These are phyloP conservation scores for Pneumocystis oryctolagi DNA, from an alignment of 1,139 yeast genomes.

Conservation along the genomic window DNA sequence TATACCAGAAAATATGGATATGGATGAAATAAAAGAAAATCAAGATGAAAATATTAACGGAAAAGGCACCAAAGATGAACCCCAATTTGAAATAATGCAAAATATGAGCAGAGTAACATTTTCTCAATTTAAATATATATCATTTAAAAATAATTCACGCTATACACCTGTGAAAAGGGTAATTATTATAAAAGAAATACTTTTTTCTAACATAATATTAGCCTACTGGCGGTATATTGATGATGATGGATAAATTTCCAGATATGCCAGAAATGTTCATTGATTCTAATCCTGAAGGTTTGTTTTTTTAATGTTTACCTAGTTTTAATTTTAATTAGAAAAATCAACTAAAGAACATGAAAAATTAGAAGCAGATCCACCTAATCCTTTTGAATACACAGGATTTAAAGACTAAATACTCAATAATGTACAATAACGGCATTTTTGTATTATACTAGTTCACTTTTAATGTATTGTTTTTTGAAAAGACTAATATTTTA, in stretches of 20 bases:
- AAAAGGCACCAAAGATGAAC: slow-evolving; percentile 17
- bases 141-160: slow-evolving; percentile 61
- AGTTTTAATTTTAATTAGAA: slow-evolving; percentile 25
- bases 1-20: slow-evolving; percentile 16
- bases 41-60: slow-evolving; percentile 16
- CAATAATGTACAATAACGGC: neutral
- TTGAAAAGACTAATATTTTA: neutral
- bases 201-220: slow-evolving; percentile 32
- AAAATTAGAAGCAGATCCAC: slow-evolving; percentile 2
- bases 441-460: neutral
- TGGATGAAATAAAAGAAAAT: slow-evolving; percentile 18
- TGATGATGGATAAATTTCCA: slow-evolving; percentile 58
- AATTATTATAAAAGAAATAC: neutral
- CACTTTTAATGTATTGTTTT: neutral
- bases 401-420: neutral
- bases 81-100: slow-evolving; percentile 30
- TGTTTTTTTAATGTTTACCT: slow-evolving; percentile 56
- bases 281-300: slow-evolving; percentile 23
- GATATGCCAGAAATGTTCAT: slow-evolving; percentile 51
- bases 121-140: slow-evolving; percentile 68
- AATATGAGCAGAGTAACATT: slow-evolving; percentile 86
- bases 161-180: slow-evolving; percentile 65
- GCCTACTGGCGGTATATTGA: slow-evolving; percentile 56
- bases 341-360: slow-evolving; percentile 9
- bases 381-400: neutral